phyloP scores from a whole-genome alignment of 2,329 filamentous ascomycete species.

The Zasmidium cellare region DNA sequence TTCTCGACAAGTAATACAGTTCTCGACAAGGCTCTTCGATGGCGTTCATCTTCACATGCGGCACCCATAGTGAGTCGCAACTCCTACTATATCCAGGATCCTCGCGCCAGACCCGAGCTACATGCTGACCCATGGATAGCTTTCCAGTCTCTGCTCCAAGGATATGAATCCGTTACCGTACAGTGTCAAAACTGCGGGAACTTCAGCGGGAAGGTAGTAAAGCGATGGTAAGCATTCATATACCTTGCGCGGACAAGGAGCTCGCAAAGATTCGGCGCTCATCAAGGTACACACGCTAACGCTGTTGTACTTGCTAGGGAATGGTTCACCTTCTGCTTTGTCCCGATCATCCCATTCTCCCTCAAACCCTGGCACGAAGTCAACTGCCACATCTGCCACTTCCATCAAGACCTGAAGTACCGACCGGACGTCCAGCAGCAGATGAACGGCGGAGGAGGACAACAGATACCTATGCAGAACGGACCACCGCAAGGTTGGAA shows the following conservation, averaged over 20 bases:
- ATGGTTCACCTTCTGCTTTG: constrained; percentile 65
- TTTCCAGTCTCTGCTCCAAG: constrained; percentile 47
- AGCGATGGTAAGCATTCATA: constrained; percentile 44
- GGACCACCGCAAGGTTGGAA: constrained; percentile 30
- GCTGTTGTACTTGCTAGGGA: constrained; percentile 32
- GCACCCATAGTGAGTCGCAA: constrained; percentile 45
- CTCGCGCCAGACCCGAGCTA: not conserved
- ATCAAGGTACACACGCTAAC: constrained; percentile 14
- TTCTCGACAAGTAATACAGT: not conserved
- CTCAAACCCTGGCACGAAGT: constrained; percentile 59
- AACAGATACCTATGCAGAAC: constrained; percentile 36
- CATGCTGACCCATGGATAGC: constrained; percentile 32
- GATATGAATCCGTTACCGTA: constrained; percentile 51
- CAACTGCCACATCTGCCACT: constrained; percentile 73
- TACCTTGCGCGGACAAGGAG: too few species aligned
- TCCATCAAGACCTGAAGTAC: constrained; percentile 61
- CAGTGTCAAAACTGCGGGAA: constrained; percentile 57
- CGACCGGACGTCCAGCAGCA: constrained; percentile 39
- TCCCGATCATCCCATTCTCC: constrained; percentile 70
- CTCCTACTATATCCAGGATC: not conserved
- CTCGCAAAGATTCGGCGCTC: too few species aligned
- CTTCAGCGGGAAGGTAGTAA: constrained; percentile 44
- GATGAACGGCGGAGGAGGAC: constrained; percentile 31
- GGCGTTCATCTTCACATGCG: constrained; percentile 52
- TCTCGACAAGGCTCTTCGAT: constrained; percentile 14